Base-by-base conservation (phyloP, 202 grass and related monocot genomes). In the Tripidium arundinaceum region DNA sequence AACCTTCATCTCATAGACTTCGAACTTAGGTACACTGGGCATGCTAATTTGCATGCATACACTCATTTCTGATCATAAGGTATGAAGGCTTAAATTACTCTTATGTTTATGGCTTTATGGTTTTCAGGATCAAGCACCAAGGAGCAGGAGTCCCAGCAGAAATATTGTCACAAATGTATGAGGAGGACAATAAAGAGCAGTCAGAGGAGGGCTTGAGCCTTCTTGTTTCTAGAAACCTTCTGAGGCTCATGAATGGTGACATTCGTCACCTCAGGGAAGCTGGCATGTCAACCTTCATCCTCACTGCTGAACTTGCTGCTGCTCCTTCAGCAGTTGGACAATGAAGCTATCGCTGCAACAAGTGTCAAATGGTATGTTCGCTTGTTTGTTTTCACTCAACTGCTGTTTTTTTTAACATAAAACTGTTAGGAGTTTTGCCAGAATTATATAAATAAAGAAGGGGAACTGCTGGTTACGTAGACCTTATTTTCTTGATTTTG, bases 171-270 rank as follows among this genome's bases (percentile, higher is more conserved):
- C 76, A 93, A 47, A 98, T 94, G 88, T 98, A 89, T 37, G 95
- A 89, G 49, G 93, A 81, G 46, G 84, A 82, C 18, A 84, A 69
- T 5, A 68, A 68, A 50, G 78, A 87, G 21, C 88, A 89, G 3
- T 91, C 92, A 1, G 92, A 91, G 15, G 90, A 93, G 67, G 92
- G 90, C 3, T 76, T 89, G 13, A 78, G 90, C 57, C 95, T 98
- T 63, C 79, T 94, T 3, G 95, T 91, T 29, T 98, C 84, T 78
- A 83, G 84, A 63, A 98, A 98, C 68, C 81, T 98, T 81, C 80
- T 98, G 54, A 88, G 71, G 81, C 83, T 98, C 76, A 98, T 98
- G 95, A 98, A 94, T n/a, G 95, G 92, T 1, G 84, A 98, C 37
- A 89, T 98, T 8, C 62, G 31, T 27, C 89, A 94, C 79, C 69